Percentiles rank a stretch among this genome's conserved stretches.
These are phyloP conservation scores for Naegleria fowleri DNA, from an alignment of 208 protist species.

Conservation along the genomic window DNA sequence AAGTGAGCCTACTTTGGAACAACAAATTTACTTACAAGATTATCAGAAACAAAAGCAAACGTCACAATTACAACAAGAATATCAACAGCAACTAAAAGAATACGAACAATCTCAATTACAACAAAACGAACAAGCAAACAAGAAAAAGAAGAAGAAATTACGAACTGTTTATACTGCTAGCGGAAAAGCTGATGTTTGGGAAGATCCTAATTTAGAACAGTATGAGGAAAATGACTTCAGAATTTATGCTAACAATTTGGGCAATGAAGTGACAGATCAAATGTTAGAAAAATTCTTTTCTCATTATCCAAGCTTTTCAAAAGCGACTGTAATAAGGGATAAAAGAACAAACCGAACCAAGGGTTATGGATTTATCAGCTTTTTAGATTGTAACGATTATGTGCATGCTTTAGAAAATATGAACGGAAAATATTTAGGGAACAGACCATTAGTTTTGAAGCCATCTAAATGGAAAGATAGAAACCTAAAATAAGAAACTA, in stretches of 20 bases:
- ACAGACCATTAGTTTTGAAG: constrained; percentile 16
- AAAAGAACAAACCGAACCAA: constrained; percentile 52
- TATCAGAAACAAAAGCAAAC: background rate
- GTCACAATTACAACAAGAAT: background rate
- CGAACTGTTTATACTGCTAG: background rate
- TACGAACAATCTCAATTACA: background rate
- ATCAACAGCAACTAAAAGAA: background rate
- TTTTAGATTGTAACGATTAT: constrained; percentile 48
- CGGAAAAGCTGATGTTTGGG: constrained; percentile 43
- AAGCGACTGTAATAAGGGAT: constrained; percentile 54
- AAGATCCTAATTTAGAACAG: constrained; percentile 41
- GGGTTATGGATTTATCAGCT: constrained; percentile 63
- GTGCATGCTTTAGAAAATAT: constrained; percentile 49
- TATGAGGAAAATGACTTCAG: constrained; percentile 54
- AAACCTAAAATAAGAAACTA: background rate
- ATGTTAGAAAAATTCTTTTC: constrained; percentile 48
- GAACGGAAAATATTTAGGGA: constrained; percentile 51
- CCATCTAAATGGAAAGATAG: constrained; percentile 5
- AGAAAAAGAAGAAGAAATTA: background rate
- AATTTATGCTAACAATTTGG: constrained; percentile 56
- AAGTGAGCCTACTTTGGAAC: background rate
- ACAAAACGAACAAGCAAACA: background rate
- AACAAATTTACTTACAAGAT: background rate
- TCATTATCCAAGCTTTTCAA: constrained; percentile 51
- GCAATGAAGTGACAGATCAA: constrained; percentile 56